Evolutionary conservation across 441 rosid genomes (phyloP).

Genomic region (Populus tomentosa): DNA sequence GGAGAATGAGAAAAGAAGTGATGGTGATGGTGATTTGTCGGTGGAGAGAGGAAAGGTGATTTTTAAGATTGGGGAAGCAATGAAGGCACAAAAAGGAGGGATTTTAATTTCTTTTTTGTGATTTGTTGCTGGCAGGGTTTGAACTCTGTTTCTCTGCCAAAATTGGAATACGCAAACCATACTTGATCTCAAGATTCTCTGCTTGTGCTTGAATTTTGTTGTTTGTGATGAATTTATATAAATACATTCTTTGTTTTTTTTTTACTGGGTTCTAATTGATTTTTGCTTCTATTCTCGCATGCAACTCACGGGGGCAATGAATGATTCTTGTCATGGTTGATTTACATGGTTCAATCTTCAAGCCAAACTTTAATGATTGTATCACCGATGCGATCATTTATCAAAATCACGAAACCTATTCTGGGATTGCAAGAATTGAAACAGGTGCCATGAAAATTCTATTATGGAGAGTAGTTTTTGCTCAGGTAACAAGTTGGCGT

Average conservation of each 20-base stretch:
- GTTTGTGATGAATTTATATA: background rate
- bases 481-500: background rate
- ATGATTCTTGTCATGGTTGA: background rate
- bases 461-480: background rate
- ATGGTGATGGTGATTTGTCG: constrained; percentile 8
- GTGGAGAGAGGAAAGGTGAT: constrained; percentile 21
- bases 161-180: background rate
- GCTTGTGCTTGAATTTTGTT: background rate
- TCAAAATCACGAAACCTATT: background rate
- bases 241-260: no score
- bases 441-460: background rate
- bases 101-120: background rate
- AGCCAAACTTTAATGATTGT: background rate
- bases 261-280: background rate
- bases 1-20: background rate
- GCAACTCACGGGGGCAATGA: no score
- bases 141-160: background rate
- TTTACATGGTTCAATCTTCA: background rate
- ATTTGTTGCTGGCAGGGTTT: background rate
- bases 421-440: background rate
- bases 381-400: background rate
- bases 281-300: no score
- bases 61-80: constrained; percentile 17
- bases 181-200: background rate
- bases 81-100: background rate